Evolutionary conservation across 495 filamentous ascomycete genomes (phyloP).

Genomic region (Alectoria sarmentosa): DNA sequence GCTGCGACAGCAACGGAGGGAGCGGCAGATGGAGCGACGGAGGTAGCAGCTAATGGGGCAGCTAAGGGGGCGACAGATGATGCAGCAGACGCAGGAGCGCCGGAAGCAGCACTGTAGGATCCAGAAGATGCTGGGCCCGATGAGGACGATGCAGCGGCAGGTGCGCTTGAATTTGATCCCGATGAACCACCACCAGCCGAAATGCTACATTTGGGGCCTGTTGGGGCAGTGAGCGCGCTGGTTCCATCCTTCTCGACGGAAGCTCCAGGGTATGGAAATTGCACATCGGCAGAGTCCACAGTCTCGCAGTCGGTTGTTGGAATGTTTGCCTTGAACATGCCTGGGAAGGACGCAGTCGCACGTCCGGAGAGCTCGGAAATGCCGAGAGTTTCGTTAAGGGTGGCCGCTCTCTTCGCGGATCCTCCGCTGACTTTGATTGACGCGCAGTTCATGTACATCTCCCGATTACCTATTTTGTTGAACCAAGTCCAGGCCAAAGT

Average conservation of each 20-base stretch:
- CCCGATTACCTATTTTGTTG: constrained; percentile 49
- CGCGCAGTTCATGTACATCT: constrained; percentile 59
- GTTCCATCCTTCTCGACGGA: constrained; percentile 16
- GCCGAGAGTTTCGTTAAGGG: constrained; percentile 1
- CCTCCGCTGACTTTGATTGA: constrained; percentile 42
- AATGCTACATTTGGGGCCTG: constrained; percentile 11
- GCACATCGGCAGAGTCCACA: constrained; percentile 26
- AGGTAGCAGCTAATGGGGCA: neutral
- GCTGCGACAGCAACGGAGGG: constrained; percentile 7
- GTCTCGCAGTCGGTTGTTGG: constrained; percentile 29
- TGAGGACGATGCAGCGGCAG: neutral
- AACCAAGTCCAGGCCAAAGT: constrained; percentile 55
- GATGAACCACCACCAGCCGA: constrained; percentile 2
- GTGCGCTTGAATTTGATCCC: neutral
- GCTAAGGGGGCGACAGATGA: neutral
- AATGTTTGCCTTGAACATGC: constrained; percentile 55
- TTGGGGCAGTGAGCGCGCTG: constrained; percentile 9
- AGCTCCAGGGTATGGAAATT: constrained; percentile 25
- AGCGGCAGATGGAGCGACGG: neutral
- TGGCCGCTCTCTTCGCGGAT: constrained; percentile 32
- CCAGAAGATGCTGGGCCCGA: neutral
- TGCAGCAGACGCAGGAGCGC: neutral
- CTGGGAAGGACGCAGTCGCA: constrained; percentile 31
- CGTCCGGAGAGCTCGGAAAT: constrained; percentile 18
- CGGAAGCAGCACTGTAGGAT: neutral